Conservation (phyloP, 2,329 filamentous ascomycete species). For the Aciculosporium take region DNA sequence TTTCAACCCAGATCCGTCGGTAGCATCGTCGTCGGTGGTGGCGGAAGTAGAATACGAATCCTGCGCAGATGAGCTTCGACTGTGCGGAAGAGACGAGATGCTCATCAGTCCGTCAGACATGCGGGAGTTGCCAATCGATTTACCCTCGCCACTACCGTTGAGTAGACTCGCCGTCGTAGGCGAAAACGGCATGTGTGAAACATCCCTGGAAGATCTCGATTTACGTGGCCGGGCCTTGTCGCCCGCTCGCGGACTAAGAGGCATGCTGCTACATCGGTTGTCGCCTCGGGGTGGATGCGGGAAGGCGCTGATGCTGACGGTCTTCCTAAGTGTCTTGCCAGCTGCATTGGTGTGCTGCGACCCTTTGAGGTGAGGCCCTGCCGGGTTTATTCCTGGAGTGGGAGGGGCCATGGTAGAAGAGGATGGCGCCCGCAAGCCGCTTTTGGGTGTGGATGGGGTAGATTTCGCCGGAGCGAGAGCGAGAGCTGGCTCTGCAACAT, state of each 20-base stretch:
- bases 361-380: conserved; percentile 41
- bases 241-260: conserved; percentile 43
- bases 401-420: conserved; percentile 36
- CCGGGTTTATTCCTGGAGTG: conserved; percentile 38
- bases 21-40: conserved; percentile 72
- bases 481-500: conserved; percentile 21
- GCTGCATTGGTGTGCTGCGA: conserved; percentile 41
- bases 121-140: conserved; percentile 51
- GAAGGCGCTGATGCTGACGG: conserved; percentile 86
- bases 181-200: conserved; percentile 34
- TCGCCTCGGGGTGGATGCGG: conserved; percentile 70
- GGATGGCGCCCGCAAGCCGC: conserved; percentile 45
- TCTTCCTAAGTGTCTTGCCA: conserved; percentile 65
- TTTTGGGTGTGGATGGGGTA: conserved; percentile 36
- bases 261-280: conserved; percentile 44
- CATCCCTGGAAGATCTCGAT: conserved; percentile 41
- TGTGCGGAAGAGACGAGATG: conserved; percentile 71
- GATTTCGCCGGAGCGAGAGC: conserved; percentile 20
- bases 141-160: conserved; percentile 65
- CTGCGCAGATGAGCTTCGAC: conserved; percentile 80
- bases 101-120: conserved; percentile 65
- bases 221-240: conserved; percentile 37
- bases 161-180: conserved; percentile 55
- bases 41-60: conserved; percentile 85
- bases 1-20: conserved; percentile 34